Base-by-base conservation (phyloP, 2,329 filamentous ascomycete genomes). In the Fusarium sp. region DNA sequence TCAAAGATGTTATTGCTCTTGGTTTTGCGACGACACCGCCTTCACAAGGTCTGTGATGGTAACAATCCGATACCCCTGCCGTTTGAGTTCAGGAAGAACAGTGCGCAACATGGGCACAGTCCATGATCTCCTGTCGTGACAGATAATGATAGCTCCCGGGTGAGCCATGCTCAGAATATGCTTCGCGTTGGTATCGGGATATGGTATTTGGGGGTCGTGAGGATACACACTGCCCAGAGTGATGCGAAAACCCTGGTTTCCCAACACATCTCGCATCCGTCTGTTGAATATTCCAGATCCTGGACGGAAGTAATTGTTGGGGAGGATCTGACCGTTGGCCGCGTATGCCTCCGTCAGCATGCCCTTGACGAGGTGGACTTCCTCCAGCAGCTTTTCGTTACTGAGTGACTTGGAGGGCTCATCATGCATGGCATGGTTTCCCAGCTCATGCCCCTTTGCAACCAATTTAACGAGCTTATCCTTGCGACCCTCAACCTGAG, bases 361-460 rank as follows among this genome's bases (percentile, higher is more conserved):
- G 0, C 72, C 79, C 74, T 94, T 90, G 21, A 97, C 94, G 16
- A 86, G 75, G 18, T 81, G 79, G 58, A 97, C 91, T 83, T 97
- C 90, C 2, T 80, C 78, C 40, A 85, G 82, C 3, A 97, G 87
- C 69, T 88, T 86, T 2, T 83, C 83, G 58, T 91, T 86, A 44
- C 85, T 82, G 32, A 97, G 85, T 1, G 85, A 85, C 49, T 88
- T 86, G 15, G 91, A 92, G 1, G 94, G 90, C 84, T 96, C 94
- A 82, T 97, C 95, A 80, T 91, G 89, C 94, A 96, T 95, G 15
- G 93, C 95, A 82, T 97, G 95, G 82, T 97, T 97, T 30, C 89
- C 95, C 7, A 97, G 85, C 84, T 95, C 93, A 80, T 93, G 89
- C 28, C 91, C 91, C 54, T 83, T 84, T 42, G 84, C 83, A n/a